Evolutionary conservation across 2,329 filamentous ascomycete genomes (phyloP).

Genomic region (Trichoderma brevicompactum): DNA sequence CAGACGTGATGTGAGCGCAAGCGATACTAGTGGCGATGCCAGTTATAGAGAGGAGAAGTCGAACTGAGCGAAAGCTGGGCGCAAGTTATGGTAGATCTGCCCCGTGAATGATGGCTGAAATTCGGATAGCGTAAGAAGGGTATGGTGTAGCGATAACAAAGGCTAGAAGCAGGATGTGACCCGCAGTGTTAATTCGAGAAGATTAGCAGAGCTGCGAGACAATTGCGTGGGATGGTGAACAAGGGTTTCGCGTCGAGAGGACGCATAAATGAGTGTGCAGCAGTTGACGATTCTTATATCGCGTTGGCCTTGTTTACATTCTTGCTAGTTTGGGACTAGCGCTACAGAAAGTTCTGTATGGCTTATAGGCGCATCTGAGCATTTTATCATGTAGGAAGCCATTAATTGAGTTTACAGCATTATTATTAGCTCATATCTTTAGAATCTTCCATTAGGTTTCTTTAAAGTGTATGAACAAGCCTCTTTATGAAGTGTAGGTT

Average conservation of each 20-base stretch:
- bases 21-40: neutral
- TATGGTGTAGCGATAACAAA: constrained; percentile 8
- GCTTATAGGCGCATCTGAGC: neutral
- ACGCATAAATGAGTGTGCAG: neutral
- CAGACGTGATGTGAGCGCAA: neutral
- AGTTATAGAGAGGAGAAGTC: neutral
- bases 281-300: constrained; percentile 14
- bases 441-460: no score
- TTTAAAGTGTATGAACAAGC: neutral
- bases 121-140: neutral
- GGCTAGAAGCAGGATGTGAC: neutral
- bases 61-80: neutral
- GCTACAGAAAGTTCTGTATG: neutral
- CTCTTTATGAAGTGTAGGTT: no score
- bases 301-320: constrained; percentile 31
- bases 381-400: no score
- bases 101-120: neutral
- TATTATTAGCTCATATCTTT: no score
- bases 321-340: constrained; percentile 29
- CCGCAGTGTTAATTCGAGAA: neutral
- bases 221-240: constrained; percentile 16
- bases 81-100: constrained; percentile 2
- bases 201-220: neutral
- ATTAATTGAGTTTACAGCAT: no score
- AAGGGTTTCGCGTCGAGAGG: constrained; percentile 9